Evolutionary conservation across 805 yeast species (phyloP).

Genomic region (Teunomyces barrocoloradensis): DNA sequence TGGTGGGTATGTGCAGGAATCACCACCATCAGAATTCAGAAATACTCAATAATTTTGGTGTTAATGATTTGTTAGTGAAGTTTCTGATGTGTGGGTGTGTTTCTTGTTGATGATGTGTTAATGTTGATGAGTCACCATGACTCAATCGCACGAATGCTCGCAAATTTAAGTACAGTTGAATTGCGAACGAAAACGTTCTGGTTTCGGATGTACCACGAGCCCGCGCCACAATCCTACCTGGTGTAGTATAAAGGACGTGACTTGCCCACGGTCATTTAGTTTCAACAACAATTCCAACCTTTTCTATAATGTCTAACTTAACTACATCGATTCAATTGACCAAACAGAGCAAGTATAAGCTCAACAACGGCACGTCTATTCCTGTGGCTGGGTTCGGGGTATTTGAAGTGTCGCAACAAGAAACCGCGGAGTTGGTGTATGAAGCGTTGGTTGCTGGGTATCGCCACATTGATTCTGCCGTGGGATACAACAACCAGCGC

Average conservation of each 20-base stretch:
- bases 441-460: slow-evolving; percentile 64
- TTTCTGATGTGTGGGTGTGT: no score
- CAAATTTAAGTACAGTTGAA: background rate
- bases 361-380: slow-evolving; percentile 54
- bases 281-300: background rate
- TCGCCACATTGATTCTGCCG: slow-evolving; percentile 75
- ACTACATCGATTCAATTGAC: slow-evolving; percentile 36
- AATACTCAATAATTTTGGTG: no score
- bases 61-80: no score
- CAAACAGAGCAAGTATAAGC: slow-evolving; percentile 35
- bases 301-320: slow-evolving; percentile 30
- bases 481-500: slow-evolving; percentile 59
- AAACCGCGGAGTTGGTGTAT: slow-evolving; percentile 45
- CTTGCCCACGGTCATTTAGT: background rate
- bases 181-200: background rate
- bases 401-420: slow-evolving; percentile 39
- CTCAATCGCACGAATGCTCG: background rate
- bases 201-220: background rate
- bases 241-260: background rate
- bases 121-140: background rate
- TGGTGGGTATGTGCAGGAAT: background rate
- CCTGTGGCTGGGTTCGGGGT: slow-evolving; percentile 61
- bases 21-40: background rate
- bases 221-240: no score
- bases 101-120: no score